Base-by-base conservation (phyloP, 129 eudicot genomes). In the Flaveria ramosissima region DNA sequence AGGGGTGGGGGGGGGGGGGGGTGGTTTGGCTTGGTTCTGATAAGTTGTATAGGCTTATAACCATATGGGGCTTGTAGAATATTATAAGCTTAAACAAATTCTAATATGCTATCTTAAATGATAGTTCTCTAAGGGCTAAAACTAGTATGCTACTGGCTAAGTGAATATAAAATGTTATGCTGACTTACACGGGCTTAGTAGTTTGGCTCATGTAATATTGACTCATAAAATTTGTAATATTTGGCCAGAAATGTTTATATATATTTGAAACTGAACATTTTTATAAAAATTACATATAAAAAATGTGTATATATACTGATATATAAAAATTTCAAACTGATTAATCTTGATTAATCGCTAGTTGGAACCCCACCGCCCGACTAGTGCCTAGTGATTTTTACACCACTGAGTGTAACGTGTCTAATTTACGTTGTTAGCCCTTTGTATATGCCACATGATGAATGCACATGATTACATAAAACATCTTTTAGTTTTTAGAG, bases 1-100 rank as follows among this genome's bases (percentile, higher is more conserved):
- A 3, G 16, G 39, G 12, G 20, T 9, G 19, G 24, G 16, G 12
- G 10, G 24, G 11, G 16, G n/a, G 24, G 10, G 61, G 24, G 12
- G 5, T 3, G 4, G 3, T 0, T 3, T 26, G 36, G 36, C 36
- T 23, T 23, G 26, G 60, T 24, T 61, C 67, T 2, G 26, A 41
- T 27, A 8, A 61, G 9, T 61, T 23, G 67, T 61, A 23, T 24
- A 30, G 36, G 36, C 36, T 59, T 59, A 15, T 59, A 3, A 2
- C 24, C 36, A 20, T 23, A 20, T 59, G 65, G 65, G 36, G 61
- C 32, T 57, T 9, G 64, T 62, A 62, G 68, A 62, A 62, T 30
- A 17, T 62, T 36, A 36, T 62, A 6, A 59, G 24, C 65, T 59
- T 57, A 21, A 59, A 21, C 32, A 59, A 59, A 20, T 59, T 21